A percentile compares a stretch with the other conserved stretches of the same genome.
phyloP scores from a whole-genome alignment of 371 early-diverging fungal species.

The Lichtheimia corymbifera region DNA sequence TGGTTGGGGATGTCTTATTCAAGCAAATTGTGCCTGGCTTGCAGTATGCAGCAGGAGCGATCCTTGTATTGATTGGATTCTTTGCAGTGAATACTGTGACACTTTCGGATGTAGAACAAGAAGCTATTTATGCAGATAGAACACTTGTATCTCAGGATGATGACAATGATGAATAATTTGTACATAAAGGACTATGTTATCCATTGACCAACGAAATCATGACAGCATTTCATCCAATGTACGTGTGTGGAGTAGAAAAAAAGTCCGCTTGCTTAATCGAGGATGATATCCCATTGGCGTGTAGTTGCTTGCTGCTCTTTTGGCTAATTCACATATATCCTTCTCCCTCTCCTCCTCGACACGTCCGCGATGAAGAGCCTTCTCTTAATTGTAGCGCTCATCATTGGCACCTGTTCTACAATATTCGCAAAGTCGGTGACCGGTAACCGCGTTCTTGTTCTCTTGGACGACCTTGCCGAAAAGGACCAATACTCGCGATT shows the following conservation, averaged over 20 bases:
- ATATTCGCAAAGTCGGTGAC: slow-evolving; percentile 59
- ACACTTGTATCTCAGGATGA: slow-evolving; percentile 12
- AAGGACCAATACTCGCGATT: slow-evolving; percentile 58
- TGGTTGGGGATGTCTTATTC: slow-evolving; percentile 73
- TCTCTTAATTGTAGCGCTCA: slow-evolving; percentile 13
- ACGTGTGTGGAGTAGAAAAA: not conserved
- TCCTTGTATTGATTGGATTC: slow-evolving; percentile 70
- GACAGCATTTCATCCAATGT: not conserved
- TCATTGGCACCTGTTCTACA: slow-evolving; percentile 25
- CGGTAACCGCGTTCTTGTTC: slow-evolving; percentile 72
- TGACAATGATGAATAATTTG: not conserved
- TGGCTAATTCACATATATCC: not conserved
- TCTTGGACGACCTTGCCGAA: slow-evolving; percentile 66
- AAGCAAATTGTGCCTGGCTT: slow-evolving; percentile 57
- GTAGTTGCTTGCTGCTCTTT: not conserved
- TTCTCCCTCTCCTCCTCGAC: not conserved
- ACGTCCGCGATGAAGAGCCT: slow-evolving; percentile 18
- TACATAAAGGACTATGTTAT: not conserved
- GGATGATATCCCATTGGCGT: not conserved
- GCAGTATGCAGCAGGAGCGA: slow-evolving; percentile 69
- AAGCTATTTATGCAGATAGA: slow-evolving; percentile 10
- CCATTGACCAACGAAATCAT: not conserved
- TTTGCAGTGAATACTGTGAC: slow-evolving; percentile 61
- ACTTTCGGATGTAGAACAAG: slow-evolving; percentile 38
- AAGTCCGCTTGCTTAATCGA: not conserved